Evolutionary conservation across 768 basidiomycete species (phyloP).

Genomic region (Chalciporus pseudorubinellus): DNA sequence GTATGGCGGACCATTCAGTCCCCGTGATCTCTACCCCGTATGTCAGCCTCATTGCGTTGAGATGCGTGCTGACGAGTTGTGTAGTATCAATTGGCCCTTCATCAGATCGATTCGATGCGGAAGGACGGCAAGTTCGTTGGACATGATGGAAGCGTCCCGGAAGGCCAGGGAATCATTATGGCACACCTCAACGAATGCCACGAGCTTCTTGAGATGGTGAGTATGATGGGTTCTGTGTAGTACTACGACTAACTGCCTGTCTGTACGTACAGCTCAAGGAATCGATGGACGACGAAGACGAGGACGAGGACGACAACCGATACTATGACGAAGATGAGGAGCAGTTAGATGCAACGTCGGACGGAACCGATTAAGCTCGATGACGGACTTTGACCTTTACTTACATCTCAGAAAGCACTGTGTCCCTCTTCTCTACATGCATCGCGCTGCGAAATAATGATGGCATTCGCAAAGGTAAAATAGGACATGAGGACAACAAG

Average conservation of each 20-base stretch:
- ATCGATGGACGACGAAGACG: conserved; percentile 72
- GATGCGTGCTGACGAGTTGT: conserved; percentile 3
- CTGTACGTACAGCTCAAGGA: conserved; percentile 60
- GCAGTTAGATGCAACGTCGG: conserved; percentile 14
- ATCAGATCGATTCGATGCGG: conserved; percentile 92
- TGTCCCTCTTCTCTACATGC: not conserved
- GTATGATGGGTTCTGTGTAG: conserved; percentile 15
- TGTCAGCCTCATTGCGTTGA: conserved; percentile 28
- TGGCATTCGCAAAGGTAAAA: conserved; percentile 30
- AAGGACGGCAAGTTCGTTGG: conserved; percentile 94
- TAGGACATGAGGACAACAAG: conserved; percentile 18
- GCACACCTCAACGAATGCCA: conserved; percentile 96
- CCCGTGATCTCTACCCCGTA: conserved; percentile 92
- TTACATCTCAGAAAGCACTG: not conserved
- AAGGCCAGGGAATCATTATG: conserved; percentile 95
- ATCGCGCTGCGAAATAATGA: conserved; percentile 26
- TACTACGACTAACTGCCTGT: not conserved
- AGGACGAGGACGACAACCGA: no score
- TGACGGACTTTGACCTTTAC: not conserved
- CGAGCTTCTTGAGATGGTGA: conserved; percentile 90
- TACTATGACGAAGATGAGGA: conserved; percentile 52
- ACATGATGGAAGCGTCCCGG: conserved; percentile 84
- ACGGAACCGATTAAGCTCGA: conserved; percentile 13
- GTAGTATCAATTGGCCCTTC: conserved; percentile 90
- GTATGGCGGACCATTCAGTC: conserved; percentile 89